Conservation (phyloP, 176 grass and related monocot genomes). For the Eleusine indica region DNA sequence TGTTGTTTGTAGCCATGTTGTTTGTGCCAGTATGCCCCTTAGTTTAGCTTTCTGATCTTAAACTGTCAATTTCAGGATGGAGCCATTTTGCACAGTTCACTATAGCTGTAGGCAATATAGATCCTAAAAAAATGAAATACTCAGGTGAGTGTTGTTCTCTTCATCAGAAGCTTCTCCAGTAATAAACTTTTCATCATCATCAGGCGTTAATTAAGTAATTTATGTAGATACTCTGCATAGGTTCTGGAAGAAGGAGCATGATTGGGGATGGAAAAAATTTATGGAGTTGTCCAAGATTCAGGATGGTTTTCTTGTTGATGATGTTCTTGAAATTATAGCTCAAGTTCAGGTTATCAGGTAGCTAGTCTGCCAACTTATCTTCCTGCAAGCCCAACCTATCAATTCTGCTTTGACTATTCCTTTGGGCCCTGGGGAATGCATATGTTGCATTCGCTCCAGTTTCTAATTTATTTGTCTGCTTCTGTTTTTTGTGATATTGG, state of each 20-base stretch:
- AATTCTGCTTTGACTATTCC: conserved; percentile 21
- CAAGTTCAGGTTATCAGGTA: conserved; percentile 99
- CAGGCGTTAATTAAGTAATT: conserved; percentile 50
- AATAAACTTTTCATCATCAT: conserved; percentile 7
- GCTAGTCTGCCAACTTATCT: conserved; percentile 34
- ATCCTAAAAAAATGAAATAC: conserved; percentile 98
- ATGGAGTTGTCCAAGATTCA: conserved; percentile 80
- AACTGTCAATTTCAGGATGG: conserved; percentile 70
- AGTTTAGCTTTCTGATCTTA: conserved; percentile 30
- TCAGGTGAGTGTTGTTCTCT: conserved; percentile 68
- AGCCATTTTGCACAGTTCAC: conserved; percentile 98
- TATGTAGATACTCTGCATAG: conserved; percentile 97
- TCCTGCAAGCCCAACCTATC: conserved; percentile 4
- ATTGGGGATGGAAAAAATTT: conserved; percentile 99
- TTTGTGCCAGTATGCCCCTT: neutral
- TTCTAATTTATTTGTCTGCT: conserved; percentile 19
- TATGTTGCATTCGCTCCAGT: neutral
- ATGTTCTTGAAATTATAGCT: conserved; percentile 93
- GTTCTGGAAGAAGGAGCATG: conserved; percentile 99
- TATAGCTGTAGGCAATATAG: conserved; percentile 95
- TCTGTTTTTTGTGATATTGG: conserved; percentile 24
- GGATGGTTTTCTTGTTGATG: conserved; percentile 89
- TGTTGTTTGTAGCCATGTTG: conserved; percentile 38
- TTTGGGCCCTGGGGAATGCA: neutral
- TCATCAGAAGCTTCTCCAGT: conserved; percentile 28